Evolutionary conservation across 345 rosid species (phyloP), one percentile per base, ranked within the genome.

Genomic region (Toxicodendron radicans): DNA sequence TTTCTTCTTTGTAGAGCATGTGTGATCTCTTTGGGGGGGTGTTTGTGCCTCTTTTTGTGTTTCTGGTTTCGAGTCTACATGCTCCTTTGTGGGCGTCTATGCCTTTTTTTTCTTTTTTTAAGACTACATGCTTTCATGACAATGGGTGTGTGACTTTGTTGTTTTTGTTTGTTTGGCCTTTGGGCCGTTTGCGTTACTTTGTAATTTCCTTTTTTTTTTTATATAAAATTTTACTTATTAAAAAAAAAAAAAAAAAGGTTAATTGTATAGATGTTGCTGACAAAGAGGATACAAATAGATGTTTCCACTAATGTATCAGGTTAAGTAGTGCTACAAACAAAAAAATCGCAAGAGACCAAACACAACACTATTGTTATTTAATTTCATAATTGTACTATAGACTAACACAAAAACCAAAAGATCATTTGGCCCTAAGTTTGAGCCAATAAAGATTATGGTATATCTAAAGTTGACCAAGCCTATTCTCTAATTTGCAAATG

Each of bases 31-130:
- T n/a, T n/a, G n/a, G n/a, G n/a, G n/a, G n/a, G n/a, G n/a, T n/a
- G n/a, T n/a, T n/a, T n/a, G n/a, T n/a, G n/a, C n/a, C n/a, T n/a
- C n/a, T n/a, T n/a, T n/a, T n/a, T n/a, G n/a, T n/a, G n/a, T n/a
- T n/a, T n/a, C n/a, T n/a, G n/a, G n/a, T n/a, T n/a, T 46, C 68
- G 73, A 67, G 64, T 68, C 66, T 30, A 67, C 76, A 76, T n/a
- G n/a, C n/a, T n/a, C n/a, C n/a, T n/a, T n/a, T n/a, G n/a, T n/a
- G n/a, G n/a, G n/a, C n/a, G n/a, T n/a, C n/a, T n/a, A n/a, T n/a
- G n/a, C n/a, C n/a, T n/a, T n/a, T n/a, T n/a, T n/a, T n/a, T n/a
- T n/a, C n/a, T n/a, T n/a, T n/a, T n/a, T n/a, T n/a, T n/a, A n/a
- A n/a, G n/a, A n/a, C n/a, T n/a, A n/a, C n/a, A n/a, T n/a, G n/a